Conservation (phyloP, 345 rosid genomes). For the Populus simonii region DNA sequence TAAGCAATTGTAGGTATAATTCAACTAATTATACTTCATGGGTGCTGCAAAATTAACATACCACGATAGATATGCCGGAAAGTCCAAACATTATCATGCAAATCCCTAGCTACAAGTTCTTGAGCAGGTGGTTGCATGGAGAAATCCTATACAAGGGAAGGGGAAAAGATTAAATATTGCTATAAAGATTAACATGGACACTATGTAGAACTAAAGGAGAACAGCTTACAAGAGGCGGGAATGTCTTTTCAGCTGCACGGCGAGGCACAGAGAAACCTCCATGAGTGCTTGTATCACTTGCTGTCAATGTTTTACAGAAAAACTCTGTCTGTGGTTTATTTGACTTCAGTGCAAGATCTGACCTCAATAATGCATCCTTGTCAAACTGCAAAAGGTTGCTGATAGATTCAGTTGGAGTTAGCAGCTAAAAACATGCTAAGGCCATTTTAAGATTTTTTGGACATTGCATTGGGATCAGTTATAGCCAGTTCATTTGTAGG, state of each 20-base stretch:
- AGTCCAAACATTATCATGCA: conserved; percentile 81
- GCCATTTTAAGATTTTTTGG: background rate
- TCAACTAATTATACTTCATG: conserved; percentile 1
- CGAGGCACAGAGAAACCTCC: conserved; percentile 99
- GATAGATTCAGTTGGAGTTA: conserved; percentile 25
- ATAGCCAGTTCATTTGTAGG: conserved; percentile 5
- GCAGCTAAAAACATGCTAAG: conserved; percentile 11
- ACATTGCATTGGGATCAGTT: background rate
- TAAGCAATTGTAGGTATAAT: background rate
- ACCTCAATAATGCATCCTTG: conserved; percentile 78
- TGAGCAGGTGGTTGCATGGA: conserved; percentile 94
- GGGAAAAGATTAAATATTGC: conserved; percentile 8
- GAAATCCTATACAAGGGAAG: conserved; percentile 58
- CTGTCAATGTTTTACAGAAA: conserved; percentile 92
- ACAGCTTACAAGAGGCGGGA: conserved; percentile 73
- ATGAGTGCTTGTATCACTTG: conserved; percentile 98
- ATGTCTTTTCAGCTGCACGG: conserved; percentile 91
- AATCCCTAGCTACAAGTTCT: conserved; percentile 85
- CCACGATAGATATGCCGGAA: conserved; percentile 96
- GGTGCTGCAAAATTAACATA: conserved; percentile 23
- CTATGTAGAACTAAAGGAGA: background rate
- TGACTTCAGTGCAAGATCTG: conserved; percentile 78
- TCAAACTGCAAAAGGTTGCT: conserved; percentile 62
- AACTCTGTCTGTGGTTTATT: conserved; percentile 74
- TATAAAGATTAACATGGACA: background rate